Conservation (phyloP, 2,329 filamentous ascomycete genomes). For the Bipolaris victoriae region DNA sequence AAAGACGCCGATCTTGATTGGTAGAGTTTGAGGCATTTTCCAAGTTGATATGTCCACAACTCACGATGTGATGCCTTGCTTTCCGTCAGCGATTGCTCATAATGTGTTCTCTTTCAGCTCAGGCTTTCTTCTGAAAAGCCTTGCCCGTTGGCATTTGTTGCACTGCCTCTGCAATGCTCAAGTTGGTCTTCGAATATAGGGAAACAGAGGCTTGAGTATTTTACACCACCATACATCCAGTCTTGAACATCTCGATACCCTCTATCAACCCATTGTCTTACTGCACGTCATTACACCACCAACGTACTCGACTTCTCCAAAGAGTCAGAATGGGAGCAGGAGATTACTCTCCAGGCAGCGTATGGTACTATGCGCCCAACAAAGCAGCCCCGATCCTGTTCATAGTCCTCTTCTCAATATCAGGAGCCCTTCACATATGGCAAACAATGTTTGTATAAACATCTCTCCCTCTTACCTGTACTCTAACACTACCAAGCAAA, state of each 20-base stretch:
- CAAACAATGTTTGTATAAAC: slow-evolving; percentile 59
- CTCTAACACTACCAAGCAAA: slow-evolving; percentile 46
- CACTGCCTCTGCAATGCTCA: background rate
- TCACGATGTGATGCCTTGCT: background rate
- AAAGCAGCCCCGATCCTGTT: slow-evolving; percentile 62
- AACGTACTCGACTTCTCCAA: background rate
- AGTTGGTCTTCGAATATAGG: too few species aligned
- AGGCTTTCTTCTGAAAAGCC: background rate
- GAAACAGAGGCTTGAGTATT: background rate
- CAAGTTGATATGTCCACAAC: background rate
- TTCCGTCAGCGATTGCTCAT: background rate
- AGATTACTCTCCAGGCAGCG: slow-evolving; percentile 42
- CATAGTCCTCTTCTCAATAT: slow-evolving; percentile 55
- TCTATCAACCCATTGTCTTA: background rate
- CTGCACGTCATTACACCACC: background rate
- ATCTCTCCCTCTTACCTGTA: background rate
- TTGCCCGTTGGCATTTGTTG: background rate
- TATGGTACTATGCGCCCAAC: slow-evolving; percentile 60
- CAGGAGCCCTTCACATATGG: slow-evolving; percentile 58
- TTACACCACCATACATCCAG: background rate
- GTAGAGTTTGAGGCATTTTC: background rate
- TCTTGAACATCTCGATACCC: background rate
- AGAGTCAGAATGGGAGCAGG: slow-evolving; percentile 38
- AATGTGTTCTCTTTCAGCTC: background rate
- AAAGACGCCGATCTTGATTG: background rate